These are phyloP conservation scores for Phytophthora colocasiae DNA, from an alignment of 352 stramenopile species.

Conservation along the genomic window DNA sequence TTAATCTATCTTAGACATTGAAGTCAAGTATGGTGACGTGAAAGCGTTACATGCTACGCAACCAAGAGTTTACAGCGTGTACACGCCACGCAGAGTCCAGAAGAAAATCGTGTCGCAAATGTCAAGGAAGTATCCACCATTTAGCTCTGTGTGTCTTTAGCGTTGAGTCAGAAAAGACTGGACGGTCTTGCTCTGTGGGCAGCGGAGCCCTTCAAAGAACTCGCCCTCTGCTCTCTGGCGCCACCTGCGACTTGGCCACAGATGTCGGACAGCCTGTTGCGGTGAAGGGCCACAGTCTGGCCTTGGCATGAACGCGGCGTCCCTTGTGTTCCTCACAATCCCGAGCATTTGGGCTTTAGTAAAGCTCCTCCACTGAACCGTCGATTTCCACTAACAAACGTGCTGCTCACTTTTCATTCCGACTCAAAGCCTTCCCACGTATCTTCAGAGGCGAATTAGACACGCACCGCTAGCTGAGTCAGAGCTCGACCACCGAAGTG, in stretches of 20 bases:
- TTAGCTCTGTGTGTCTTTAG: too few relatives aligned
- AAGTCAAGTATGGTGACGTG: too few relatives aligned
- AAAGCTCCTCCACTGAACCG: neutral
- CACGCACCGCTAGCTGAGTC: conserved; percentile 1
- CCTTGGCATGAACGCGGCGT: conserved; percentile 1
- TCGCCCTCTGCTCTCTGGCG: conserved; percentile 15
- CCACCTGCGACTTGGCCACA: conserved; percentile 3
- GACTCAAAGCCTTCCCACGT: neutral
- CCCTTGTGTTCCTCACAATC: conserved; percentile 24
- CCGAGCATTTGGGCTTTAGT: neutral
- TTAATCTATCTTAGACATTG: too few relatives aligned
- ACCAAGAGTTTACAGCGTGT: too few relatives aligned
- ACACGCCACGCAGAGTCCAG: too few relatives aligned
- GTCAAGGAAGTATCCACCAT: too few relatives aligned
- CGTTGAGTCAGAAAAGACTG: neutral
- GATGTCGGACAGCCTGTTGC: conserved; percentile 5
- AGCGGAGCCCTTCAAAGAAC: conserved; percentile 2
- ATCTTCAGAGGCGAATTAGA: conserved; percentile 25
- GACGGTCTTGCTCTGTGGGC: neutral
- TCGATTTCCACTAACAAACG: neutral
- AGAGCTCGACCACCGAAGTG: conserved; percentile 18
- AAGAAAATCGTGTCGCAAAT: too few relatives aligned
- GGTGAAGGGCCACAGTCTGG: conserved; percentile 9
- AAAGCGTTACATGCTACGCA: too few relatives aligned
- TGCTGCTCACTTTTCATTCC: conserved; percentile 14